phyloP scores from a whole-genome alignment of 495 filamentous ascomycete genomes.

The Aspergillus ellipticus region DNA sequence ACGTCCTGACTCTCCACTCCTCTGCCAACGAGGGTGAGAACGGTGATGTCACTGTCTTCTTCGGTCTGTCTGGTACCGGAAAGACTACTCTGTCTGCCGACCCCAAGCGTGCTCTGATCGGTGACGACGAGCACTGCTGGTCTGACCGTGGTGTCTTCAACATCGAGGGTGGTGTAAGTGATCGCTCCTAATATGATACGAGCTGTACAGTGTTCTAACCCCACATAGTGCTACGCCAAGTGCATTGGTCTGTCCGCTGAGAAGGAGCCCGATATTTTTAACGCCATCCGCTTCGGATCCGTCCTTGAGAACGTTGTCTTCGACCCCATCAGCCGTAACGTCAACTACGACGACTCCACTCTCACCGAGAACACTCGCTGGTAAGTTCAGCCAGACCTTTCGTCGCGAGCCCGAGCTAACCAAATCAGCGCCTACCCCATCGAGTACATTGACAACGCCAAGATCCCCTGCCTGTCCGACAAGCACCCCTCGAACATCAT shows the following conservation, averaged over 20 bases:
- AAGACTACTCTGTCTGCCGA: slow-evolving; percentile 98
- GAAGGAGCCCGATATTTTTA: slow-evolving; percentile 98
- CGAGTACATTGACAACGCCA: slow-evolving; percentile 97
- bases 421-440: slow-evolving; percentile 80
- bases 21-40: slow-evolving; percentile 86
- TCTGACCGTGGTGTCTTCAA: slow-evolving; percentile 96
- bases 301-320: slow-evolving; percentile 99
- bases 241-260: slow-evolving; percentile 95
- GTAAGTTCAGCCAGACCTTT: not conserved
- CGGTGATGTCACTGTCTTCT: slow-evolving; percentile 96
- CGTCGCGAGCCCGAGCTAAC: not conserved
- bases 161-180: slow-evolving; percentile 97
- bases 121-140: slow-evolving; percentile 99
- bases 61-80: slow-evolving; percentile 96
- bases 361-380: slow-evolving; percentile 98
- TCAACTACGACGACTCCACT: slow-evolving; percentile 92
- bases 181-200: too few species aligned
- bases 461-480: slow-evolving; percentile 86
- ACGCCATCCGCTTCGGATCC: slow-evolving; percentile 93
- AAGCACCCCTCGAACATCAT: slow-evolving; percentile 97
- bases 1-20: slow-evolving; percentile 94
- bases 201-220: too few species aligned
- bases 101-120: slow-evolving; percentile 91
- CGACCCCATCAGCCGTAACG: slow-evolving; percentile 79
- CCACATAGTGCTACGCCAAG: slow-evolving; percentile 99